Base-by-base conservation (phyloP, 2,329 filamentous ascomycete species). In the Exophiala viscosa region DNA sequence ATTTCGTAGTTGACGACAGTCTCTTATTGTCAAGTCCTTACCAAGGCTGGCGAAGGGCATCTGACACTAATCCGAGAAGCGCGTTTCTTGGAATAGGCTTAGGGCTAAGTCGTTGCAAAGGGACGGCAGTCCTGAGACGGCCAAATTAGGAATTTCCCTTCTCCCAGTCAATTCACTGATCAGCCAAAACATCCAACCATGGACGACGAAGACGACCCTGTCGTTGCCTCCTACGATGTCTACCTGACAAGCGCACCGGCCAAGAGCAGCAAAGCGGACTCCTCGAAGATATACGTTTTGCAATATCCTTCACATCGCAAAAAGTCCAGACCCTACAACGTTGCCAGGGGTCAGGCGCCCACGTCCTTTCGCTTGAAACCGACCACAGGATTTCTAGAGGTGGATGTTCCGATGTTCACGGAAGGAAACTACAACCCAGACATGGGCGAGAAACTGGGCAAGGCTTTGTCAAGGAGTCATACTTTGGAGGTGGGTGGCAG, bases 401-500 rank as follows among this genome's bases (percentile, higher is more conserved):
- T 97, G 47, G 93, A 99, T 68, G 80, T 96, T n/a, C 89, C 90
- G 3, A 77, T 96, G 62, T 83, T 85, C 74, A 84, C 84, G 57
- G 75, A 77, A 43, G 69, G 74, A 50, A 86, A 88, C 66, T 97
- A 96, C 76, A 90, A 97, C 73, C 81, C 86, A 60, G 80, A 82
- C 60, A 90, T 92, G 73, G 92, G 90, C 43, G 73, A 93, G 46
- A 80, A 82, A 60, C 97, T 90, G 82, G 93, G 91, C 14, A 83
- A 88, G 64, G 84, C 87, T 1, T 74, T 97, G 59, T 73, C 76
- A 55, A 81, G 80, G 62, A 78, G 74, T 46, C 69, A 70, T 17
- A 67, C 70, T 28, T 64, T 71, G 36, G 77, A 83, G 48, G 76
- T 81, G 52, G 83, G 85, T 72, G 85, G 86, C 48, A 83, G 81